These are phyloP conservation scores for Kwoniella sp. DNA, from an alignment of 768 basidiomycete species.

Conservation along the genomic window DNA sequence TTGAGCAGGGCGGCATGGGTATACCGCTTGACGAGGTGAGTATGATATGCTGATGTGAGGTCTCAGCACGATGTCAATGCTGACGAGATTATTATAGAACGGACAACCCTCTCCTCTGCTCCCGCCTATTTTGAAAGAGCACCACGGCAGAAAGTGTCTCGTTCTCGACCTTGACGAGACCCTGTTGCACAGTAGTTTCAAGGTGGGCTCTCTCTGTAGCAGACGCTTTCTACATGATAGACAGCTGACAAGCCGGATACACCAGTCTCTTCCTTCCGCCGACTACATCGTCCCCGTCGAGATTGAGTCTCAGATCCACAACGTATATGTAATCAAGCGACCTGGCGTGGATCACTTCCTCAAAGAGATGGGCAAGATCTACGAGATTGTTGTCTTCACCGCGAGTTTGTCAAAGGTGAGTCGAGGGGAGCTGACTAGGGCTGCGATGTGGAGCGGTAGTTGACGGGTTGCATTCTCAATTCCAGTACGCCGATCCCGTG, in stretches of 20 bases:
- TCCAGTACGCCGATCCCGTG: slow-evolving; percentile 95
- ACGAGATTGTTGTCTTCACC: slow-evolving; percentile 97
- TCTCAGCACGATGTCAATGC: not conserved
- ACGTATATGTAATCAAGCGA: slow-evolving; percentile 98
- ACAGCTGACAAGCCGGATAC: not conserved
- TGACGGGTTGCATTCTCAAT: slow-evolving; percentile 4
- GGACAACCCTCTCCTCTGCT: slow-evolving; percentile 84
- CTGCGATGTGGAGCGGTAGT: not conserved
- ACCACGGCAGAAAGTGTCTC: slow-evolving; percentile 88
- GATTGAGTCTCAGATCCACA: slow-evolving; percentile 97
- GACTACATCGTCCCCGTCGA: slow-evolving; percentile 99
- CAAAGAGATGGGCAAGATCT: slow-evolving; percentile 97
- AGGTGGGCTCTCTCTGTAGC: slow-evolving; percentile 62
- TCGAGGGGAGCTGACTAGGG: slow-evolving; percentile 12
- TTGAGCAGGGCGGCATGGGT: slow-evolving; percentile 87
- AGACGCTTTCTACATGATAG: not conserved
- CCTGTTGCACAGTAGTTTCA: slow-evolving; percentile 95
- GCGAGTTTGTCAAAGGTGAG: slow-evolving; percentile 94
- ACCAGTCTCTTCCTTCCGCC: slow-evolving; percentile 84
- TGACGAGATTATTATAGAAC: slow-evolving; percentile 63
- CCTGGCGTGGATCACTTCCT: slow-evolving; percentile 97
- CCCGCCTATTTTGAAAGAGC: slow-evolving; percentile 76
- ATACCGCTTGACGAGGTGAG: slow-evolving; percentile 90
- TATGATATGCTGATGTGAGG: slow-evolving; percentile 26
- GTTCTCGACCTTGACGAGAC: slow-evolving; percentile 98